phyloP scores from a whole-genome alignment of 1,139 yeast species.

The Suhomyces kunorum region DNA sequence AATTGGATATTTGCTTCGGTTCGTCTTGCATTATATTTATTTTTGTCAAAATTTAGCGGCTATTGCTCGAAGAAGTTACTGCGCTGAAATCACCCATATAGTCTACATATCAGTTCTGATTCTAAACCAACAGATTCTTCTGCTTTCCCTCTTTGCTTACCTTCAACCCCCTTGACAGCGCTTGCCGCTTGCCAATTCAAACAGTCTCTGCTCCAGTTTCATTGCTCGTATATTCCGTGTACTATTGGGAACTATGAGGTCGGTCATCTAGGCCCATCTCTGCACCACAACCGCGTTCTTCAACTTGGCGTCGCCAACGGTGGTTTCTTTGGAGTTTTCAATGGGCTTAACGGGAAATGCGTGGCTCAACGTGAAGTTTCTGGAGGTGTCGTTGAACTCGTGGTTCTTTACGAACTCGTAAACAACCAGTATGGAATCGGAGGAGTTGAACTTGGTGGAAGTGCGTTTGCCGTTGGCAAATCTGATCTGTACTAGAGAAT shows the following conservation, averaged over 20 bases:
- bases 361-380: conserved; percentile 69
- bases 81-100: too few relatives aligned
- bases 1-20: too few relatives aligned
- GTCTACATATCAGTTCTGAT: too few relatives aligned
- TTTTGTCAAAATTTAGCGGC: too few relatives aligned
- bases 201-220: too few relatives aligned
- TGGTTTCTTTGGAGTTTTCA: conserved; percentile 48
- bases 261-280: conserved; percentile 56
- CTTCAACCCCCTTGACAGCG: too few relatives aligned
- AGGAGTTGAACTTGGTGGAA: conserved; percentile 62
- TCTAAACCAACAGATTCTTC: too few relatives aligned
- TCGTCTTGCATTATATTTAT: too few relatives aligned
- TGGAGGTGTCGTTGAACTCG: conserved; percentile 41
- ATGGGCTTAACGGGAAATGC: conserved; percentile 84
- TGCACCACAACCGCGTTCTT: conserved; percentile 89
- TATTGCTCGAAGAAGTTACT: too few relatives aligned
- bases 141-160: too few relatives aligned
- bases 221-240: too few relatives aligned
- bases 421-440: conserved; percentile 66
- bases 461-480: conserved; percentile 78
- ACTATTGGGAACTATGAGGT: neutral
- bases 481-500: conserved; percentile 77
- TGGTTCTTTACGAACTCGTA: conserved; percentile 64
- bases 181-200: too few relatives aligned
- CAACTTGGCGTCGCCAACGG: conserved; percentile 74